Conservation (phyloP, 2,329 filamentous ascomycete genomes). For the Neophaeococcomyces mojaviensis region DNA sequence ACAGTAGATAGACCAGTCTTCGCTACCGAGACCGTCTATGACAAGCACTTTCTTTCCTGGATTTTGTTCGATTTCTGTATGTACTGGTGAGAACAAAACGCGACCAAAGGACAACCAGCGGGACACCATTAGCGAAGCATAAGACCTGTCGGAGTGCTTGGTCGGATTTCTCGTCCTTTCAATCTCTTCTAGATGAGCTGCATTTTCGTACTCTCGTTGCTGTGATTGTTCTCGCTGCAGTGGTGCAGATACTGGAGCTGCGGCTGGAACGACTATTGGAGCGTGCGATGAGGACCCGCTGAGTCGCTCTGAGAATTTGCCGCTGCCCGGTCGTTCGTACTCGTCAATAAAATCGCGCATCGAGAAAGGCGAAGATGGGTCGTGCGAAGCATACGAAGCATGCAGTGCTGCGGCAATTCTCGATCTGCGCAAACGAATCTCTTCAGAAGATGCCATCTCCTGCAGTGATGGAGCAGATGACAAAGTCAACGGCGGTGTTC, state of each 20-base stretch:
- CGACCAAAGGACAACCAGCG: conserved; percentile 45
- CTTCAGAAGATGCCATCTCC: conserved; percentile 12
- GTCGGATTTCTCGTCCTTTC: conserved; percentile 36
- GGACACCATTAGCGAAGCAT: conserved; percentile 44
- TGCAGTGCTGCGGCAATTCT: conserved; percentile 45
- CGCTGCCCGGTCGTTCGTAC: conserved; percentile 34
- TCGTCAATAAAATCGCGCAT: conserved; percentile 47
- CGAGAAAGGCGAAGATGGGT: conserved; percentile 46
- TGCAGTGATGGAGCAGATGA: conserved; percentile 8
- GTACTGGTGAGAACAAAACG: conserved; percentile 44
- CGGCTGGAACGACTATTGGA: conserved; percentile 17
- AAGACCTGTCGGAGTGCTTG: conserved; percentile 40
- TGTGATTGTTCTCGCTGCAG: conserved; percentile 25
- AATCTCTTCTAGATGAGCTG: conserved; percentile 29
- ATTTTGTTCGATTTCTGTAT: conserved; percentile 36
- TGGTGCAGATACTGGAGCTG: conserved; percentile 25
- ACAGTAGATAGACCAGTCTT: conserved; percentile 47
- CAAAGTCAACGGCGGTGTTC: conserved; percentile 4
- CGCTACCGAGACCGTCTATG: conserved; percentile 44
- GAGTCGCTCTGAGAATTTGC: conserved; percentile 19
- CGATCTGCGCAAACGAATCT: conserved; percentile 40
- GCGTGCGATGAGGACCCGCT: conserved; percentile 20
- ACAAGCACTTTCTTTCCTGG: conserved; percentile 40
- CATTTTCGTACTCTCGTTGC: conserved; percentile 23
- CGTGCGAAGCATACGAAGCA: conserved; percentile 39